Percentiles rank a stretch among this genome's conserved stretches.
Evolutionary conservation across 2,329 filamentous ascomycete species (phyloP).

Genomic region (Phaeosphaeria sp.): DNA sequence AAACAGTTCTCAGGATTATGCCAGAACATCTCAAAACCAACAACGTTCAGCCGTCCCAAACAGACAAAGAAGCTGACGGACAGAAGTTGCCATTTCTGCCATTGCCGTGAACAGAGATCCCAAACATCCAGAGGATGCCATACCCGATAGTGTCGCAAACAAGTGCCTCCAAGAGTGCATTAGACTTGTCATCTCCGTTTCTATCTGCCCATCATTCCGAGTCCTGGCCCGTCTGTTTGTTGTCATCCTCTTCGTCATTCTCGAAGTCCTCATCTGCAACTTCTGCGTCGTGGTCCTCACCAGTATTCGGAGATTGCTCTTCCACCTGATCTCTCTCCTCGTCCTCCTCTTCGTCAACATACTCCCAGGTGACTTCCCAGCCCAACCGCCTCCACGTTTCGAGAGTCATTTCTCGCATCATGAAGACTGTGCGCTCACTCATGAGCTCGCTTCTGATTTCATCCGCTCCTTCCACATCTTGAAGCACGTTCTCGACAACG

Average conservation of each 20-base stretch:
- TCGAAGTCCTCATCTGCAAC: not conserved
- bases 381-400: not conserved
- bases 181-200: too few relatives aligned
- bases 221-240: not conserved
- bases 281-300: too few relatives aligned
- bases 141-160: not conserved
- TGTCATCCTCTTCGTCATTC: not conserved
- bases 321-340: not conserved
- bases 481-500: not conserved
- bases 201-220: not conserved
- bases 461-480: not conserved
- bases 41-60: too few relatives aligned
- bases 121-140: not conserved
- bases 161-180: not conserved
- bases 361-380: constrained; percentile 1
- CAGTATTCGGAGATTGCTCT: too few relatives aligned
- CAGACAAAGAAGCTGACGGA: not conserved
- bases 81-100: not conserved
- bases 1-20: not conserved
- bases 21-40: not conserved
- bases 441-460: not conserved
- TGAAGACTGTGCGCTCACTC: not conserved
- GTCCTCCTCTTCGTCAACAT: not conserved
- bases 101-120: not conserved
- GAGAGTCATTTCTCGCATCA: not conserved